These are phyloP conservation scores for Rhazya stricta DNA, from an alignment of 257 asterid species.

Conservation along the genomic window DNA sequence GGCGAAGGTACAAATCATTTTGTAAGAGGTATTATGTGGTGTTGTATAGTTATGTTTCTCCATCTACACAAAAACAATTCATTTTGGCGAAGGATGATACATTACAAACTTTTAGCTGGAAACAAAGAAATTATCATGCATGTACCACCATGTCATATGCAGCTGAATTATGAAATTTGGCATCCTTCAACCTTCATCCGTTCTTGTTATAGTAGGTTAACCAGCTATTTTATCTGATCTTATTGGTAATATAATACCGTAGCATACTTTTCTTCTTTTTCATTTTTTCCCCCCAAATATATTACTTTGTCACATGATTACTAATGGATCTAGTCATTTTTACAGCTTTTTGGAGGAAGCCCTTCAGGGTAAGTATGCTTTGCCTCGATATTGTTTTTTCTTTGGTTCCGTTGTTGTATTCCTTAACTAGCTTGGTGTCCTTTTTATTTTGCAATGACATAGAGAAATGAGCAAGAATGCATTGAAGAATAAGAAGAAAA, in stretches of 20 bases:
- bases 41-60: background rate
- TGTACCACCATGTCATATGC: background rate
- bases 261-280: background rate
- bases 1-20: background rate
- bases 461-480: slow-evolving; percentile 91
- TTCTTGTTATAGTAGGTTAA: background rate
- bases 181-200: background rate
- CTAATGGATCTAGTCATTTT: slow-evolving; percentile 17
- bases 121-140: background rate
- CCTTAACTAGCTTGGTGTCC: slow-evolving; percentile 4
- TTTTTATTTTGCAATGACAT: slow-evolving; percentile 9
- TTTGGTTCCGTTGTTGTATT: background rate
- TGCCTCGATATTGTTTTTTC: background rate
- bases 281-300: background rate
- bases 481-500: slow-evolving; percentile 72
- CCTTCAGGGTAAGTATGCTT: slow-evolving; percentile 60
- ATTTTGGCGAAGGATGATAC: background rate
- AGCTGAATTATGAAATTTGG: background rate
- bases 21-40: background rate
- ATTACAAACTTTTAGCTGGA: background rate
- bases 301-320: slow-evolving; percentile 11
- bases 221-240: background rate
- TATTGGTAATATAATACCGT: background rate
- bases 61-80: background rate
- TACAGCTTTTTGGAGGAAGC: slow-evolving; percentile 71